Base-by-base conservation (phyloP, 176 grass and related monocot genomes). In the Musa beccarii region DNA sequence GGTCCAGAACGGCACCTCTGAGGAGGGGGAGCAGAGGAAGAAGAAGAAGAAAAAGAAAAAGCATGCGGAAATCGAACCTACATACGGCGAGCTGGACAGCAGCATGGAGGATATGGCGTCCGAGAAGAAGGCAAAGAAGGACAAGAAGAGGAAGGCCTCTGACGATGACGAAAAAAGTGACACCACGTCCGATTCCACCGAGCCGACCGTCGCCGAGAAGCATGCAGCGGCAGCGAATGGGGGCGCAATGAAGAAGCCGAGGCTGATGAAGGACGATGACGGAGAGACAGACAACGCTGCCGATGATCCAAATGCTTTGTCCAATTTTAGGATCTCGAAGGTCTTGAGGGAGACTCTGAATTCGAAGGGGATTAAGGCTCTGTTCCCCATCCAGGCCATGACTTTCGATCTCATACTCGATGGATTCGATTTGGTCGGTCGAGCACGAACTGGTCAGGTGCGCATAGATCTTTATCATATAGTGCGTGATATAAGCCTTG, bases 331-430 rank as follows among this genome's bases (percentile, higher is more conserved):
- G 76, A 89, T 99, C 52, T 94, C 96, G 23, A 86, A 87, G 68
- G 63, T 80, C 22, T 82, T 98, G 67, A 78, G 76, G 71, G 80
- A 92, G 25, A 89, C 26, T 23, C 83, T 99, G 69, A 94, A 77
- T 73, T 91, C 82, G 29, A 99, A 92, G 79, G 91, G 91, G 2
- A 99, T 99, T 65, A 86, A 89, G 61, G 78, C 84, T 29, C 81
- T 99, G 9, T 99, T 99, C 69, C 96, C 96, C 15, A 99, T 99
- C 73, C 96, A 99, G 78, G 86, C 96, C 16, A 92, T 84, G 83
- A 99, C 96, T 67, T 99, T 95, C 84, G 76, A 87, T 75, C 86
- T 99, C 49, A 69, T 95, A 77, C 84, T 95, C 74, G 89, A 95
- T 28, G 96, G 96, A 51, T 19, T 68, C 23, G 96, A 99, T 72